These are phyloP conservation scores for Pythium guiyangense DNA, from an alignment of 352 stramenopile species.

Conservation along the genomic window DNA sequence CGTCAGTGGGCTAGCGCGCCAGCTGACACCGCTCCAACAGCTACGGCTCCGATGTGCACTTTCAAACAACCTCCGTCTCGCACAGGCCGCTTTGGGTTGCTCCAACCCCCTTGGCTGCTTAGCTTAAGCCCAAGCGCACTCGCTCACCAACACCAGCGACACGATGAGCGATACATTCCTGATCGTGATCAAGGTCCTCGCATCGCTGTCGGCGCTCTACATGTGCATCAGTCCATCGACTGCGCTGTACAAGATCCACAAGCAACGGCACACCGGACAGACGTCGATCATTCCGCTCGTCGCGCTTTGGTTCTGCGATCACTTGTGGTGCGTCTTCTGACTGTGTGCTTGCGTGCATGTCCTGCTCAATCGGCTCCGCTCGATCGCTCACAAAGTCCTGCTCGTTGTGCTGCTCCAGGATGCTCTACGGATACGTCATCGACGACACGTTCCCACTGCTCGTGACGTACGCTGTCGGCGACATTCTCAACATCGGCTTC, in stretches of 20 bases:
- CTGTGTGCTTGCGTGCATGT: too few species aligned
- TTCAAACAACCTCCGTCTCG: too few species aligned
- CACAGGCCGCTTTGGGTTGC: too few species aligned
- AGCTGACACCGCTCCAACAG: too few species aligned
- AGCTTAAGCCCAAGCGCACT: neutral
- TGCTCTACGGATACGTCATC: conserved; percentile 57
- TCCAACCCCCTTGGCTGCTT: too few species aligned
- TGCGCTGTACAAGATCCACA: conserved; percentile 49
- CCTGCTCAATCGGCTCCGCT: too few species aligned
- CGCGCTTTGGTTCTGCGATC: conserved; percentile 61
- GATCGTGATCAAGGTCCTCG: conserved; percentile 49
- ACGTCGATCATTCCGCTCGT: conserved; percentile 51
- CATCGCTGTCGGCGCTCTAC: conserved; percentile 63
- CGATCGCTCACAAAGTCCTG: neutral
- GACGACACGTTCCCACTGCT: conserved; percentile 41
- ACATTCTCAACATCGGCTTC: conserved; percentile 40
- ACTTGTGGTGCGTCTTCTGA: conserved; percentile 51
- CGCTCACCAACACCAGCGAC: neutral
- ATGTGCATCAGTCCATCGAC: conserved; percentile 65
- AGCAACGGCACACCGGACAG: conserved; percentile 28
- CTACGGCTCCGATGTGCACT: too few species aligned
- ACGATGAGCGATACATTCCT: conserved; percentile 24
- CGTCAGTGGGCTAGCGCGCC: too few species aligned
- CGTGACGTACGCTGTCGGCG: conserved; percentile 45
- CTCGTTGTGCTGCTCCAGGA: conserved; percentile 22